These are phyloP conservation scores for Saccharomyces paradoxus DNA, from an alignment of 805 yeast species.

Conservation along the genomic window DNA sequence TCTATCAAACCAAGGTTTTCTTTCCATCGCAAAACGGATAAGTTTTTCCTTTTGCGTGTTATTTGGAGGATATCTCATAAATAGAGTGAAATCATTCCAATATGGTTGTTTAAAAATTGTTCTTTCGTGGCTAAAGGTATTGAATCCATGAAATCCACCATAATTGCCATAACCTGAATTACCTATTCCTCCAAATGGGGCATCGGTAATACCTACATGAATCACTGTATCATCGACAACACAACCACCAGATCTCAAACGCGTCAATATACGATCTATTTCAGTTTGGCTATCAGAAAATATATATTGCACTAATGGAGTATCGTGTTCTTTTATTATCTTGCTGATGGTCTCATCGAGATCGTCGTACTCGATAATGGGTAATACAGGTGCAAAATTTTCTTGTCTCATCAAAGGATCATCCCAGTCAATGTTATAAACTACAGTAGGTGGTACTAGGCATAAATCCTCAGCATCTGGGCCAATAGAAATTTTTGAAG, in stretches of 20 bases:
- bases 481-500: constrained; percentile 35
- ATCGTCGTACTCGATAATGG: constrained; percentile 49
- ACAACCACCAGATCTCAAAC: constrained; percentile 65
- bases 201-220: constrained; percentile 57
- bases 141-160: constrained; percentile 65
- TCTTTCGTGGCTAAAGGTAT: constrained; percentile 71
- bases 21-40: constrained; percentile 24
- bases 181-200: constrained; percentile 93
- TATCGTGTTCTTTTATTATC: constrained; percentile 46
- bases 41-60: constrained; percentile 28
- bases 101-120: constrained; percentile 56
- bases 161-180: constrained; percentile 74
- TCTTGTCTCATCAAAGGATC: constrained; percentile 72
- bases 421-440: constrained; percentile 51
- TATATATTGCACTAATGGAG: constrained; percentile 75
- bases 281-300: constrained; percentile 45
- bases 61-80: constrained; percentile 64
- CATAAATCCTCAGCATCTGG: constrained; percentile 36
- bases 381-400: constrained; percentile 79
- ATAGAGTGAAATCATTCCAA: constrained; percentile 51
- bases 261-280: constrained; percentile 39
- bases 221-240: constrained; percentile 62
- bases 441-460: constrained; percentile 60
- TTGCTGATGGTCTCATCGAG: constrained; percentile 38
- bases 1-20: constrained; percentile 32